Percentiles rank a stretch among this genome's conserved stretches.
These are phyloP conservation scores for Boletus reticuloceps DNA, from an alignment of 768 basidiomycete species.

Conservation along the genomic window DNA sequence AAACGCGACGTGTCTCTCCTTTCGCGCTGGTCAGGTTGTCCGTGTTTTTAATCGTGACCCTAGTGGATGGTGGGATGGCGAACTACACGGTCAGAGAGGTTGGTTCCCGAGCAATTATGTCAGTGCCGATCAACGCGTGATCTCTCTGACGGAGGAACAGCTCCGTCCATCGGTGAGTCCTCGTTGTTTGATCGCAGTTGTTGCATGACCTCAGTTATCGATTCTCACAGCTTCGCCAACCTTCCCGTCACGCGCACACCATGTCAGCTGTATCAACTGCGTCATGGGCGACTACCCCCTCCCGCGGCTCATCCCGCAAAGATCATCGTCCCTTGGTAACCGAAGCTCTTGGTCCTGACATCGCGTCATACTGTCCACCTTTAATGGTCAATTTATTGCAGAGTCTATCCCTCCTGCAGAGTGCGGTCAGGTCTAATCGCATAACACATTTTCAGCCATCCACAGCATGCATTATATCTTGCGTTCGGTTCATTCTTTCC, in stretches of 20 bases:
- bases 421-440: conserved; percentile 75
- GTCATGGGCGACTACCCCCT: conserved; percentile 52
- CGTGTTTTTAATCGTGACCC: conserved; percentile 84
- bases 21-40: conserved; percentile 88
- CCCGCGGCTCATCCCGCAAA: conserved; percentile 36
- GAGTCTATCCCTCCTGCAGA: conserved; percentile 81
- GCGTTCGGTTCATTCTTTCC: conserved; percentile 83
- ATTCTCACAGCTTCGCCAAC: conserved; percentile 29
- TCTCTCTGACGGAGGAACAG: conserved; percentile 57
- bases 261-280: conserved; percentile 50
- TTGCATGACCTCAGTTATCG: neutral
- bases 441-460: conserved; percentile 88
- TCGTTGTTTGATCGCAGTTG: neutral
- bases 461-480: conserved; percentile 92
- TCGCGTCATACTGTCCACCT: conserved; percentile 67
- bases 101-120: conserved; percentile 99
- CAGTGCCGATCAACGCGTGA: conserved; percentile 53
- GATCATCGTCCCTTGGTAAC: conserved; percentile 46
- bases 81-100: conserved; percentile 81
- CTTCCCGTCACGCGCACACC: conserved; percentile 47
- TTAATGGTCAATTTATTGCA: conserved; percentile 84
- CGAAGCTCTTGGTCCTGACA: conserved; percentile 46
- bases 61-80: conserved; percentile 99
- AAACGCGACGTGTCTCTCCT: conserved; percentile 80
- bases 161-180: conserved; percentile 42